Conservation (phyloP, 176 grass and related monocot species). For the Calamus simplicifolius region DNA sequence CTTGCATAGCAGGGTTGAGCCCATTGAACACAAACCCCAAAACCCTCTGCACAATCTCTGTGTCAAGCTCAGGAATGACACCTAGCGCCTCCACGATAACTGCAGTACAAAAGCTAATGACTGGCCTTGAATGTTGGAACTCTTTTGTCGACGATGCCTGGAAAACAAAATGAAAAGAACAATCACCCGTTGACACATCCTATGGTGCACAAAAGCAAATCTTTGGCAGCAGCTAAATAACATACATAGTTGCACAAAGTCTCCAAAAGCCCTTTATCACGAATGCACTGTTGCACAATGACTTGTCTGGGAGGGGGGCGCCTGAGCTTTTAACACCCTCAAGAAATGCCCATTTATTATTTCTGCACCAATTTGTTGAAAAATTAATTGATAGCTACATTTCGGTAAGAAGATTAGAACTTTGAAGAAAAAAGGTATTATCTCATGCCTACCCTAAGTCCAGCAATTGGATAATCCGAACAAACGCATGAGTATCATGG, state of each 20-base stretch:
- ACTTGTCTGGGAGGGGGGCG: conserved; percentile 65
- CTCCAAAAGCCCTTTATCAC: conserved; percentile 79
- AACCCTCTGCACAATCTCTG: conserved; percentile 69
- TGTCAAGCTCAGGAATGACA: conserved; percentile 67
- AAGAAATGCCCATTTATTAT: conserved; percentile 86
- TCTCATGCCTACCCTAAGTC: conserved; percentile 44
- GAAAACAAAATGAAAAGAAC: conserved; percentile 24
- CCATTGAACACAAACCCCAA: conserved; percentile 73
- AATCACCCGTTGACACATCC: not conserved
- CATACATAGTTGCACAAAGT: conserved; percentile 81
- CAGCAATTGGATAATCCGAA: conserved; percentile 78
- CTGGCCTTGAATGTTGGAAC: conserved; percentile 53
- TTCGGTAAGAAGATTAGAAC: no score
- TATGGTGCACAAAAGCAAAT: no score
- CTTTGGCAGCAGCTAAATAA: not conserved
- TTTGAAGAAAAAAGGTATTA: not conserved
- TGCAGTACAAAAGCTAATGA: conserved; percentile 76
- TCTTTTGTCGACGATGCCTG: conserved; percentile 66
- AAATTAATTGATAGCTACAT: not conserved
- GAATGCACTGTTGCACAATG: conserved; percentile 78
- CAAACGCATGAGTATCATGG: conserved; percentile 80
- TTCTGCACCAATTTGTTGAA: conserved; percentile 38
- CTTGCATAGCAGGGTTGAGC: conserved; percentile 57
- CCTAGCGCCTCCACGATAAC: conserved; percentile 83
- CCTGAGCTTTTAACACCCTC: conserved; percentile 64